phyloP scores from a whole-genome alignment of 176 grass and related monocot genomes.

The Carex littledalei region DNA sequence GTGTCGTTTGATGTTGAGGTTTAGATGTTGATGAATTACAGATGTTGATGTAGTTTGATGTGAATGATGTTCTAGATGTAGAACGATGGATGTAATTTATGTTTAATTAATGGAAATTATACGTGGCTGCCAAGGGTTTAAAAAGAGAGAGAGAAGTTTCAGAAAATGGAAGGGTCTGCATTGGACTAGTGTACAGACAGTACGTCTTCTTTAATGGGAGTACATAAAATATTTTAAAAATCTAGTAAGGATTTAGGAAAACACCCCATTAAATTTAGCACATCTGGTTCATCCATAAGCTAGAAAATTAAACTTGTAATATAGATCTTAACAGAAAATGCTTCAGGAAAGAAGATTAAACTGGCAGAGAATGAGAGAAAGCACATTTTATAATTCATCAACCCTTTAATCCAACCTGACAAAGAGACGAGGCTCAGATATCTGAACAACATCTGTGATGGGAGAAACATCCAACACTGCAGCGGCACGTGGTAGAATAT shows the following conservation, averaged over 20 bases:
- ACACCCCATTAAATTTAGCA: neutral
- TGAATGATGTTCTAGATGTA: too few species aligned
- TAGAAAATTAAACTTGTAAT: neutral
- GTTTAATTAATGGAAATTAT: too few species aligned
- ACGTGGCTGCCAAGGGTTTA: too few species aligned
- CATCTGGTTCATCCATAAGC: neutral
- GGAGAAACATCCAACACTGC: constrained; percentile 91
- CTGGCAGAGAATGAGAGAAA: neutral
- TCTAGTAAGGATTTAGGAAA: neutral
- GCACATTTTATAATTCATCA: neutral
- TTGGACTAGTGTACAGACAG: neutral
- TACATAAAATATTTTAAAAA: neutral
- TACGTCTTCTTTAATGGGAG: neutral
- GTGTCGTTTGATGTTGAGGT: too few species aligned
- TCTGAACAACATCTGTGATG: constrained; percentile 70
- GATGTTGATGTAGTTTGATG: too few species aligned
- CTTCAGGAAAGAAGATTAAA: neutral
- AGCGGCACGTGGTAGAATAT: constrained; percentile 72
- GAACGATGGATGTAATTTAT: too few species aligned
- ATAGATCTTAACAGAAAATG: constrained; percentile 1
- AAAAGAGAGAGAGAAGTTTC: too few species aligned
- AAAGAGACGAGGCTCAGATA: constrained; percentile 63
- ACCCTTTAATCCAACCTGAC: constrained; percentile 46
- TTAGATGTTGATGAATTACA: too few species aligned
- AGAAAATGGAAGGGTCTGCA: neutral